These are phyloP conservation scores for Penicillium frequentans DNA, from an alignment of 2,329 filamentous ascomycete species.

Conservation along the genomic window DNA sequence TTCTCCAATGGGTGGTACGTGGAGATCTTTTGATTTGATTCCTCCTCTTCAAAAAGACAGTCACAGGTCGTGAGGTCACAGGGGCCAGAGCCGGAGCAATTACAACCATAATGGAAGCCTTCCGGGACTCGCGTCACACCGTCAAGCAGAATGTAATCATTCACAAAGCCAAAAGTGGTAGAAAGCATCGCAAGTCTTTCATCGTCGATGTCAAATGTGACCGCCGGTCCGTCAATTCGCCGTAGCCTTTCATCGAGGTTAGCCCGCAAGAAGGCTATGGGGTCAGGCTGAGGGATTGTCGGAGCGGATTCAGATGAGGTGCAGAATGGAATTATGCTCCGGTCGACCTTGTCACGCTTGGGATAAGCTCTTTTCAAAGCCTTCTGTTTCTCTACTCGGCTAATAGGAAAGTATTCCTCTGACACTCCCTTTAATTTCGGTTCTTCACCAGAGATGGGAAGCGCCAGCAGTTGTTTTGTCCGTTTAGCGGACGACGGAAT, in stretches of 20 bases:
- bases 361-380: constrained; percentile 6
- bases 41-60: constrained; percentile 33
- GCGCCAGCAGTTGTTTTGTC: too few species aligned
- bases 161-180: constrained; percentile 41
- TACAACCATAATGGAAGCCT: constrained; percentile 36
- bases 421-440: background rate
- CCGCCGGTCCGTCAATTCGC: constrained; percentile 24
- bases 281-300: background rate
- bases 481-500: too few species aligned
- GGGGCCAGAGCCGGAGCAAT: constrained; percentile 19
- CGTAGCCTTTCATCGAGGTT: constrained; percentile 7
- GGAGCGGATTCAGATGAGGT: background rate
- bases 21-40: constrained; percentile 29
- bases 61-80: constrained; percentile 29
- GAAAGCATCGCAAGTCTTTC: constrained; percentile 25
- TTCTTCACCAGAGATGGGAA: background rate
- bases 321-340: background rate
- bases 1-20: constrained; percentile 26
- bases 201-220: constrained; percentile 8
- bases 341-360: background rate
- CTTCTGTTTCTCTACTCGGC: constrained; percentile 10
- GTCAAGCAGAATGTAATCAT: constrained; percentile 35
- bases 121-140: constrained; percentile 28
- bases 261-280: background rate
- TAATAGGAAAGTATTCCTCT: constrained; percentile 1